These are phyloP conservation scores for Takakia lepidozioides DNA, from an alignment of 225 moss, liverwort and hornwort species.

Conservation along the genomic window DNA sequence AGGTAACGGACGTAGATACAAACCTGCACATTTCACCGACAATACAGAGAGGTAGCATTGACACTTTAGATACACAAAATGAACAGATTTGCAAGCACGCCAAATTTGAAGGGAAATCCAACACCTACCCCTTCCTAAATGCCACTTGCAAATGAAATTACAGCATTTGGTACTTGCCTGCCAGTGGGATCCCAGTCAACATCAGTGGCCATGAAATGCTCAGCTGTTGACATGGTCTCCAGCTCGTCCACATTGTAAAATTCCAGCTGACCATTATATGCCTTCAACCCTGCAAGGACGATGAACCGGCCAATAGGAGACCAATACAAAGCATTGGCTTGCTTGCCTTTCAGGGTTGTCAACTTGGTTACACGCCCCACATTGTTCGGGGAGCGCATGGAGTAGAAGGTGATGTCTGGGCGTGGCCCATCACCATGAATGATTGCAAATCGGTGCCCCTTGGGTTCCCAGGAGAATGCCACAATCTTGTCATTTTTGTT, in stretches of 20 bases:
- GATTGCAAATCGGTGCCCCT: conserved; percentile 93
- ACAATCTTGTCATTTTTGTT: conserved; percentile 99
- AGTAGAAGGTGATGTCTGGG: conserved; percentile 92
- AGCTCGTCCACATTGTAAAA: conserved; percentile 96
- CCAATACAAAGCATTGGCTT: conserved; percentile 97
- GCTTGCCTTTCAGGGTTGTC: conserved; percentile 87
- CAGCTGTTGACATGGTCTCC: conserved; percentile 98
- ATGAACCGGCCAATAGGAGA: conserved; percentile 90
- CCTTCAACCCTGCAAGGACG: conserved; percentile 92
- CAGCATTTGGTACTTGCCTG: conserved; percentile 56
- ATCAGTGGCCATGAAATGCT: conserved; percentile 99
- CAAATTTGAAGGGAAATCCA: no score
- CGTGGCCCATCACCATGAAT: conserved; percentile 98
- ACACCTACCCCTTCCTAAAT: background rate
- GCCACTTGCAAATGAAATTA: background rate
- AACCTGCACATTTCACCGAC: conserved; percentile 50
- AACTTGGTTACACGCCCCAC: conserved; percentile 91
- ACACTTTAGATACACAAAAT: no score
- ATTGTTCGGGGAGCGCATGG: conserved; percentile 81
- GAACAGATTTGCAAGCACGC: no score
- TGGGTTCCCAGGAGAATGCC: conserved; percentile 98
- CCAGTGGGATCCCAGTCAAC: conserved; percentile 99
- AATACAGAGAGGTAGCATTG: no score
- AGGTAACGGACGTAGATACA: conserved; percentile 89
- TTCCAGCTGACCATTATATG: conserved; percentile 98